Evolutionary conservation across 257 asterid genomes (phyloP), one percentile per base, ranked within the genome.

Genomic region (Solanum lignicaule): DNA sequence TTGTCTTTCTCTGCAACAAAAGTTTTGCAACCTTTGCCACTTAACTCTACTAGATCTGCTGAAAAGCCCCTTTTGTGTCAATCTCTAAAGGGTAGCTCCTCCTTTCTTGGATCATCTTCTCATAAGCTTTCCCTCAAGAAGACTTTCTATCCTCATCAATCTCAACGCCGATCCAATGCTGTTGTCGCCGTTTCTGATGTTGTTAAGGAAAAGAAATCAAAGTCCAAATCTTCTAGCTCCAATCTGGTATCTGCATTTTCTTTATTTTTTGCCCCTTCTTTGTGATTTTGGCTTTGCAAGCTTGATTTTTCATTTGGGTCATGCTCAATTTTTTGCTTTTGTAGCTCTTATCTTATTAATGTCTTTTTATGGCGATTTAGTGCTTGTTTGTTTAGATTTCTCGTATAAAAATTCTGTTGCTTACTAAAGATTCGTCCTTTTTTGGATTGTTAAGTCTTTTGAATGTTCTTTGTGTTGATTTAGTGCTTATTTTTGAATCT

Each of bases 181-280:
- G 92, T 94, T 29, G 90, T 91, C n/a, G 95, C 95, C 2, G 96
- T 95, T 72, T 94, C 98, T 12, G 96, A 96, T 91, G 95, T 93
- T 20, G 92, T 74, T 89, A 95, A 95, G 95, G 96, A 93, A 88
- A 94, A 93, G 91, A 94, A 94, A 91, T 87, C 92, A 76, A 92
- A 94, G 74, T 87, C 95, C 87, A 90, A 69, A 87, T 88, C 93
- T 32, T 39, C 92, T 71, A 83, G 58, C 60, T 75, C 94, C 88
- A 93, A 91, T 91, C 90, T 92, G 96, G 98, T 96, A 92, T 18
- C 10, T 60, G 3, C 85, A 29, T 65, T 52, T 7, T 21, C 31
- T 27, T 38, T 6, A 68, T 38, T 25, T 36, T 88, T 32, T 15
- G 8, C 83, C 2, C 1, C 1, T 3, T 72, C 27, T 72, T 33